These are phyloP conservation scores for Ophiostoma ulmi DNA, from an alignment of 2,329 filamentous ascomycete genomes.

Conservation along the genomic window DNA sequence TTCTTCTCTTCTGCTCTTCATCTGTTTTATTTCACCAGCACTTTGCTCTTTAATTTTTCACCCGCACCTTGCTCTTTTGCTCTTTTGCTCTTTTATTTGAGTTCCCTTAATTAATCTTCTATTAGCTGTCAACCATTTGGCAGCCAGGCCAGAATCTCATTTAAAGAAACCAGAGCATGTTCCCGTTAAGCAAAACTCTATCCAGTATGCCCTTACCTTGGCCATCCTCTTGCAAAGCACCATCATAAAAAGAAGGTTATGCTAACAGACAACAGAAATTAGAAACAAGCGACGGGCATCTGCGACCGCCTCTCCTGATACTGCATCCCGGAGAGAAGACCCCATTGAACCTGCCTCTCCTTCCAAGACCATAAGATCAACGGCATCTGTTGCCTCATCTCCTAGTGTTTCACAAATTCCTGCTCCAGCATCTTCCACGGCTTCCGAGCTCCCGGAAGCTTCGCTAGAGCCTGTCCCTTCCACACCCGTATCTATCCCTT, in stretches of 20 bases:
- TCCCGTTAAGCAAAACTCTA: constrained; percentile 23
- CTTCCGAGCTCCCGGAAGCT: not conserved
- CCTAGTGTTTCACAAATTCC: not conserved
- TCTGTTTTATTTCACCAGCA: not conserved
- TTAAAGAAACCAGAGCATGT: constrained; percentile 16
- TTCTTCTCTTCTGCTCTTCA: not conserved
- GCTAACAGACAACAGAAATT: constrained; percentile 17
- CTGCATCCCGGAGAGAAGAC: not conserved
- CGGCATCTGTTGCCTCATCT: not conserved
- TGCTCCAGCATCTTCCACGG: not conserved
- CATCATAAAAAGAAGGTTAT: no score
- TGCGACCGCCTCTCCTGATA: not conserved
- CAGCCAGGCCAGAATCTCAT: not conserved
- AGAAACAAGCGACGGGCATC: constrained; percentile 40
- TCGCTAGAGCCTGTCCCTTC: not conserved
- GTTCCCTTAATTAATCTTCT: not conserved
- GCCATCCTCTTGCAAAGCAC: not conserved
- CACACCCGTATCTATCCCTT: not conserved
- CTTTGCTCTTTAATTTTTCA: not conserved
- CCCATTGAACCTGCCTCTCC: not conserved
- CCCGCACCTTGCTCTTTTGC: not conserved
- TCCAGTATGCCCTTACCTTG: constrained; percentile 15
- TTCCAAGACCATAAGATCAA: not conserved
- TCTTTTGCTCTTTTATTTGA: not conserved
- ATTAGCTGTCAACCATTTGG: not conserved